Conservation (phyloP, 352 stramenopile species). For the Phytophthora tubulina region DNA sequence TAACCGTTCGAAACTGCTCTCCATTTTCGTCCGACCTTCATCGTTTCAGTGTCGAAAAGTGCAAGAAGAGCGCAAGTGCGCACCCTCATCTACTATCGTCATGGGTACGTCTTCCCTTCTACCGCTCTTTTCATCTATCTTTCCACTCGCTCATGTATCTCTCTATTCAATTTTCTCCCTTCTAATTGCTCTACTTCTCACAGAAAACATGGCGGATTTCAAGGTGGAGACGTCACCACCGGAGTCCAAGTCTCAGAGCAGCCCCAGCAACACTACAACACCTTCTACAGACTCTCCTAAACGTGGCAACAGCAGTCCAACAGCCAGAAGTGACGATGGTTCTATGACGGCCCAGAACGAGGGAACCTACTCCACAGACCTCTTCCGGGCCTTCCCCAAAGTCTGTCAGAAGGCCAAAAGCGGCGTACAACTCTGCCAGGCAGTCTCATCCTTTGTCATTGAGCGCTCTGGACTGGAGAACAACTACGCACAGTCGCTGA, state of each 20-base stretch:
- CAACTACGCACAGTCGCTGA: slow-evolving; percentile 67
- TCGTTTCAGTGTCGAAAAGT: slow-evolving; percentile 30
- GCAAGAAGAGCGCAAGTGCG: neutral
- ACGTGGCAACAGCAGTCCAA: slow-evolving; percentile 21
- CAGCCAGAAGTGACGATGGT: slow-evolving; percentile 6
- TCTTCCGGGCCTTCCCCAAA: slow-evolving; percentile 70
- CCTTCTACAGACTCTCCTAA: neutral
- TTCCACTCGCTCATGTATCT: slow-evolving; percentile 2
- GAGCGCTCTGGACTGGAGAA: slow-evolving; percentile 70
- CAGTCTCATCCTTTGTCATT: slow-evolving; percentile 66
- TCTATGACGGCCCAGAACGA: slow-evolving; percentile 16
- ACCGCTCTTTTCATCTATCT: neutral
- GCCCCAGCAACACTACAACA: slow-evolving; percentile 6
- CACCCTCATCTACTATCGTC: neutral
- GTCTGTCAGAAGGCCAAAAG: slow-evolving; percentile 83
- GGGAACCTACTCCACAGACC: slow-evolving; percentile 73
- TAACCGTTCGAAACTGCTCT: slow-evolving; percentile 36
- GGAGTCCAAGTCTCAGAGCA: slow-evolving; percentile 11
- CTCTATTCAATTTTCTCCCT: slow-evolving; percentile 1
- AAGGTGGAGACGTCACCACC: slow-evolving; percentile 22
- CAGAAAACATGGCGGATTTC: slow-evolving; percentile 21
- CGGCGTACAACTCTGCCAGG: slow-evolving; percentile 81
- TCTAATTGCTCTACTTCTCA: neutral
- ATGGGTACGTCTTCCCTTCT: slow-evolving; percentile 32
- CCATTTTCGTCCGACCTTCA: slow-evolving; percentile 40